phyloP scores from a whole-genome alignment of 1,284 basidiomycete species.

The Ustilago sp. region DNA sequence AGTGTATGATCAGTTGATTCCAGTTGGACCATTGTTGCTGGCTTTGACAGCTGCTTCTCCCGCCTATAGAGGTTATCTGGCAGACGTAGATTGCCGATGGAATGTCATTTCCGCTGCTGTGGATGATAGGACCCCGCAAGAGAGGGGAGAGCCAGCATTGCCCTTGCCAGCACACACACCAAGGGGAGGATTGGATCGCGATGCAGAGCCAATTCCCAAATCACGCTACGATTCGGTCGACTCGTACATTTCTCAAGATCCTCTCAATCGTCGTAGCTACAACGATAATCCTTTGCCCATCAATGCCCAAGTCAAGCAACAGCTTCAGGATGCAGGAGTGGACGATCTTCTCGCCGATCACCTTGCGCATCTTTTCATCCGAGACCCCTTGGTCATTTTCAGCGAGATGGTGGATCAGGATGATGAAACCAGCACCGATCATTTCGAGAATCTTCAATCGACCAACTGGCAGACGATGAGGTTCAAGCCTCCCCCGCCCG shows the following conservation, averaged over 20 bases:
- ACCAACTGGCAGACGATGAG: slow-evolving; percentile 99
- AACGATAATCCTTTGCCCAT: slow-evolving; percentile 88
- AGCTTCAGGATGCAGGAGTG: slow-evolving; percentile 74
- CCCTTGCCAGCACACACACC: slow-evolving; percentile 41
- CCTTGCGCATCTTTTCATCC: slow-evolving; percentile 94
- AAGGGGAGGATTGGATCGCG: slow-evolving; percentile 32
- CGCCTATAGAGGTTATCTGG: slow-evolving; percentile 90
- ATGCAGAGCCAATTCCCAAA: slow-evolving; percentile 80
- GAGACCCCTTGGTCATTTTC: slow-evolving; percentile 95
- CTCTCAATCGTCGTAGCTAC: slow-evolving; percentile 89
- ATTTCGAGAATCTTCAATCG: slow-evolving; percentile 99
- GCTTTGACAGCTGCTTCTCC: slow-evolving; percentile 95
- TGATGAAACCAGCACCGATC: slow-evolving; percentile 86
- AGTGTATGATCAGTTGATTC: slow-evolving; percentile 93
- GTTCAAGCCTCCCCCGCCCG: slow-evolving; percentile 92
- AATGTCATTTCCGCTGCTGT: slow-evolving; percentile 97
- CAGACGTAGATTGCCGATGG: slow-evolving; percentile 98
- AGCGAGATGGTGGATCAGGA: slow-evolving; percentile 94
- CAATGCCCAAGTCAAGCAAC: slow-evolving; percentile 74
- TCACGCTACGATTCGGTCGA: slow-evolving; percentile 97
- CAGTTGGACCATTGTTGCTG: slow-evolving; percentile 94
- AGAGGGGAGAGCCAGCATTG: slow-evolving; percentile 78
- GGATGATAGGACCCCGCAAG: slow-evolving; percentile 94
- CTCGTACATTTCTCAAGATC: slow-evolving; percentile 88
- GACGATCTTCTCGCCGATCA: slow-evolving; percentile 90